Percentiles rank a stretch among this genome's conserved stretches.
Conservation (phyloP, 2,329 filamentous ascomycete species). For the Verticillium longisporum region DNA sequence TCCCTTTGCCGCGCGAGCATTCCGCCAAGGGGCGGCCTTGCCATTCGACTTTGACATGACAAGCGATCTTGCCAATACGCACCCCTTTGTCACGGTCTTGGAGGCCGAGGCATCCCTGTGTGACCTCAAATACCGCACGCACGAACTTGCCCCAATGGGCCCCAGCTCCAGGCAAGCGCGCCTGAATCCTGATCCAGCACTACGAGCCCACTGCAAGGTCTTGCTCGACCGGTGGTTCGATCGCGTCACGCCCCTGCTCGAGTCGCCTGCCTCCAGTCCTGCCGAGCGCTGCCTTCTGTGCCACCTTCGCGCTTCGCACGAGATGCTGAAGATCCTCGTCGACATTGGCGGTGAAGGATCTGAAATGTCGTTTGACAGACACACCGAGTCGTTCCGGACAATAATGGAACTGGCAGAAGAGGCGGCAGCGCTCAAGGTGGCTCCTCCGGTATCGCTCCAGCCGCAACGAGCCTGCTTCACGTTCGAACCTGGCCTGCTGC, state of each 20-base stretch:
- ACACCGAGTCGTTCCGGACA: conserved; percentile 24
- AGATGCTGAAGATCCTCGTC: conserved; percentile 28
- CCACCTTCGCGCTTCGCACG: conserved; percentile 8
- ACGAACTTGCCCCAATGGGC: neutral
- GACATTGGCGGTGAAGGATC: conserved; percentile 17
- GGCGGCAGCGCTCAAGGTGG: conserved; percentile 1
- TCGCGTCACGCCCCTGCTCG: neutral
- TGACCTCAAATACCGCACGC: neutral
- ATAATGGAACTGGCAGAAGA: conserved; percentile 24
- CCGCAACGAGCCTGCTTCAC: conserved; percentile 20
- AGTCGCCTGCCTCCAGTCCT: neutral
- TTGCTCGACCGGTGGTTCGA: neutral
- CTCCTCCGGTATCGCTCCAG: neutral
- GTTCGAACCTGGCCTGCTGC: conserved; percentile 33
- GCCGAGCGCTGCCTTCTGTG: conserved; percentile 3
- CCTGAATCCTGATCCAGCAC: neutral
- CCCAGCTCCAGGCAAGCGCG: neutral
- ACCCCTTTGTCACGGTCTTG: neutral
- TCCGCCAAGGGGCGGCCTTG: neutral
- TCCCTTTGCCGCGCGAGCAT: neutral
- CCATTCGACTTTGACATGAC: neutral
- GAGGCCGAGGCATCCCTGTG: neutral
- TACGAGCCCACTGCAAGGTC: neutral
- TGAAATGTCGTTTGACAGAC: conserved; percentile 27
- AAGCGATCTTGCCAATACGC: neutral